Evolutionary conservation across 192 early-diverging fungal species (phyloP), one percentile per base, ranked within the genome.

Genomic region (Coemansia sp.): DNA sequence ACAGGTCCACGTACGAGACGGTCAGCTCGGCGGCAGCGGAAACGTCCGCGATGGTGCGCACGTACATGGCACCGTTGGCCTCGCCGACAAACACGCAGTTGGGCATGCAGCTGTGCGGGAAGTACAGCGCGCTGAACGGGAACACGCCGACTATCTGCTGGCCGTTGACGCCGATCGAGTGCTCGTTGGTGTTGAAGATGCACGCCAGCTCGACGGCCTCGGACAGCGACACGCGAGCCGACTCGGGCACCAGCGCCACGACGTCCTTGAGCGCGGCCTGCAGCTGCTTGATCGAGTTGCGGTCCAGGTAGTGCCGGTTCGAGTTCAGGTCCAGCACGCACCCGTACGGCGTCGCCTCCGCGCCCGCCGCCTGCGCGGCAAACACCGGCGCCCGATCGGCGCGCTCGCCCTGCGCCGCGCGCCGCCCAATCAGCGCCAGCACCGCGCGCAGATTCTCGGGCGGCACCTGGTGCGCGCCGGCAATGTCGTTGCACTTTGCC

Each of bases 61-160:
- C 74, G 19, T 67, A 59, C 47, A 90, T 64, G 14, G 60, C 50
- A n/a, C 83, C 88, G 34, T 73, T 52, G 25, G 52, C 35, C 40
- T 79, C 70, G 31, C 81, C 81, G 15, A 86, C 78, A 66, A 78
- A 85, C 23, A 79, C 69, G 75, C 83, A 81, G 70, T 90, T 90
- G 11, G 89, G 89, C 28, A 58, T 74, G 73, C 89, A 90, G 32
- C 79, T 81, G 77, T 90, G 89, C 50, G 83, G 81, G 56, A 90
- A 78, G 66, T 85, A 84, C 60, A 87, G 80, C 11, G 84, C 73
- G n/a, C 71, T 81, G 55, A 87, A 60, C 17, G 89, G 89, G 48
- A 83, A 90, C 60, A 90, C 49, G 10, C 83, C 88, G 21, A 86
- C 65, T 2, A 79, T 77, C 31, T 83, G 81, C 40, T 83, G 81